Evolutionary conservation across 352 stramenopile genomes (phyloP).

Genomic region (Nothophytophthora sp.): DNA sequence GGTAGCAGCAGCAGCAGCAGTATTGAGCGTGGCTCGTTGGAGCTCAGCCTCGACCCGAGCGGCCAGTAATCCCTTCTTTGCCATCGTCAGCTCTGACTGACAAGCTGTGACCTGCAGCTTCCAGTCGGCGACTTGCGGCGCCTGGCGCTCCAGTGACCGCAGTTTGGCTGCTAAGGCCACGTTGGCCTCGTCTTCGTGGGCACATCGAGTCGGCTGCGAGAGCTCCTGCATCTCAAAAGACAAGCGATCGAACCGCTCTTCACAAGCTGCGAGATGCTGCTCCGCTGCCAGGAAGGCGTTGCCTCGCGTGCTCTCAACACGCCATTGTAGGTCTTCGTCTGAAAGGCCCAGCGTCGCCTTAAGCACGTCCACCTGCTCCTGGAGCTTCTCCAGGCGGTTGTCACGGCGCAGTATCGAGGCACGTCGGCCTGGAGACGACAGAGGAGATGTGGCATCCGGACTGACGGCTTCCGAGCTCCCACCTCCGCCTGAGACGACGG

Average conservation of each 20-base stretch:
- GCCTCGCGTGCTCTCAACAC: constrained; percentile 71
- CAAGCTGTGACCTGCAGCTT: constrained; percentile 32
- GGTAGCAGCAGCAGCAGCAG: neutral
- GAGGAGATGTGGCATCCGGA: neutral
- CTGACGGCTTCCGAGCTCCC: neutral
- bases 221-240: constrained; percentile 67
- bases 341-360: constrained; percentile 74
- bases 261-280: constrained; percentile 43
- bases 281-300: constrained; percentile 75
- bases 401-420: constrained; percentile 42
- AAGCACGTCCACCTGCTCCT: constrained; percentile 75
- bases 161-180: constrained; percentile 48
- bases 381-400: constrained; percentile 60
- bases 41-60: constrained; percentile 47
- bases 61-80: constrained; percentile 51
- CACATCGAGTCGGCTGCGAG: constrained; percentile 40
- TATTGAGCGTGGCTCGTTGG: constrained; percentile 25
- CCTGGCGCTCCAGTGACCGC: constrained; percentile 33
- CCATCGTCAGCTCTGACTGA: constrained; percentile 36
- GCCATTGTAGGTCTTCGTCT: constrained; percentile 81
- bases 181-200: constrained; percentile 51
- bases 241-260: constrained; percentile 72
- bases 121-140: constrained; percentile 38
- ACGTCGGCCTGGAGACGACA: constrained; percentile 10
- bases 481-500: neutral